Evolutionary conservation across 2,329 filamentous ascomycete genomes (phyloP).

Genomic region (Alternaria panax): DNA sequence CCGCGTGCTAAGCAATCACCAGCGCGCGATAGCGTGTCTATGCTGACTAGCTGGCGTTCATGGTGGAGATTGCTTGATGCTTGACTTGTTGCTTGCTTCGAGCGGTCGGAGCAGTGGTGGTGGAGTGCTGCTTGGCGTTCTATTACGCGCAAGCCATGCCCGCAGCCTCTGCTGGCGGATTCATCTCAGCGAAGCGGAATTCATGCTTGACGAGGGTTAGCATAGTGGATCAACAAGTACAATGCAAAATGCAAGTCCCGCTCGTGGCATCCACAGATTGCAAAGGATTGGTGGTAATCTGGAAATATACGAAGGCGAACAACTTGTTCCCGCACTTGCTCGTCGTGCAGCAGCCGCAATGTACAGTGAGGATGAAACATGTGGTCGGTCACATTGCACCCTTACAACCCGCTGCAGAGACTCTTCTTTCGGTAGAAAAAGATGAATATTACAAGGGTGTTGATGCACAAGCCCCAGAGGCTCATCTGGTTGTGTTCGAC

Average conservation of each 20-base stretch:
- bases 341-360: not conserved
- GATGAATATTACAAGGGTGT: conserved; percentile 1
- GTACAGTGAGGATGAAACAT: not conserved
- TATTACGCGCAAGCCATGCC: conserved; percentile 16
- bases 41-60: conserved; percentile 17
- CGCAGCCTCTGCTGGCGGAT: conserved; percentile 7
- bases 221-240: conserved; percentile 12
- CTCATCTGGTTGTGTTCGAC: conserved; percentile 28
- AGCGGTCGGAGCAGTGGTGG: conserved; percentile 21
- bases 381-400: not conserved
- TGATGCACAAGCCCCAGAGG: conserved; percentile 9
- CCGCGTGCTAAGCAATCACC: conserved; percentile 18
- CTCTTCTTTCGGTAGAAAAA: conserved; percentile 5
- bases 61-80: conserved; percentile 29
- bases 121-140: conserved; percentile 24
- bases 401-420: conserved; percentile 8
- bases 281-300: conserved; percentile 1
- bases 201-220: conserved; percentile 18
- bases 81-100: conserved; percentile 18
- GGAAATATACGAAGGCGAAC: conserved; percentile 1
- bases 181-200: conserved; percentile 17
- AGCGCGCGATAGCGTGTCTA: conserved; percentile 28
- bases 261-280: conserved; percentile 10
- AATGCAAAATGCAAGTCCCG: conserved; percentile 2
- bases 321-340: not conserved